Conservation (phyloP, 192 early-diverging fungal genomes). For the Backusella tarrabulga region DNA sequence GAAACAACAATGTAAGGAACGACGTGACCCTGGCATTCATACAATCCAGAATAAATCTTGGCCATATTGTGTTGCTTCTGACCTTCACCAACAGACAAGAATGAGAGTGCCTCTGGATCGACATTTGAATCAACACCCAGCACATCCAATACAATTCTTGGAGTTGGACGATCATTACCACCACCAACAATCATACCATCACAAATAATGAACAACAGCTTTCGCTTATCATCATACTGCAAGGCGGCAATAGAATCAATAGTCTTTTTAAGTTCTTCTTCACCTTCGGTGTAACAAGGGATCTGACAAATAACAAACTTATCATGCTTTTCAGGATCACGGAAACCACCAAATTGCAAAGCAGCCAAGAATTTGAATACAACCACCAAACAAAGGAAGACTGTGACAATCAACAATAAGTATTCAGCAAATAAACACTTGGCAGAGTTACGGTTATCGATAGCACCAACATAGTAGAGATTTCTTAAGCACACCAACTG, state of each 20-base stretch:
- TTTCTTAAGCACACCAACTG: conserved; percentile 78
- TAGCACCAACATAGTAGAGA: conserved; percentile 81
- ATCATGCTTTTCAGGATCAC: conserved; percentile 83
- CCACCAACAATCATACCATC: conserved; percentile 94
- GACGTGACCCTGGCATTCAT: conserved; percentile 82
- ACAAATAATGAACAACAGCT: conserved; percentile 83
- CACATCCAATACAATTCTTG: conserved; percentile 88
- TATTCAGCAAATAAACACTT: conserved; percentile 83
- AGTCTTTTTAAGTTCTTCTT: conserved; percentile 78
- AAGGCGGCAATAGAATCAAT: conserved; percentile 79
- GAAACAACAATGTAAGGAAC: conserved; percentile 93
- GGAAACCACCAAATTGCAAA: conserved; percentile 64
- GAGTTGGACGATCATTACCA: conserved; percentile 94
- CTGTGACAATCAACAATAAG: conserved; percentile 77
- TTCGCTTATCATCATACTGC: conserved; percentile 84
- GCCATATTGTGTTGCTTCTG: conserved; percentile 91
- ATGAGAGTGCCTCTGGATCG: conserved; percentile 75
- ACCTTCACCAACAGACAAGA: conserved; percentile 88
- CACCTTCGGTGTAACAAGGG: conserved; percentile 93
- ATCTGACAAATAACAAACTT: conserved; percentile 96
- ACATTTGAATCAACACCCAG: conserved; percentile 79
- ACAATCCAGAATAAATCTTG: conserved; percentile 94
- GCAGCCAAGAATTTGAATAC: conserved; percentile 76
- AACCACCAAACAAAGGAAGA: conserved; percentile 81
- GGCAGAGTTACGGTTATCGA: conserved; percentile 81